Evolutionary conservation across 148 eudicot genomes (phyloP).

Genomic region (Euryodendron excelsum): DNA sequence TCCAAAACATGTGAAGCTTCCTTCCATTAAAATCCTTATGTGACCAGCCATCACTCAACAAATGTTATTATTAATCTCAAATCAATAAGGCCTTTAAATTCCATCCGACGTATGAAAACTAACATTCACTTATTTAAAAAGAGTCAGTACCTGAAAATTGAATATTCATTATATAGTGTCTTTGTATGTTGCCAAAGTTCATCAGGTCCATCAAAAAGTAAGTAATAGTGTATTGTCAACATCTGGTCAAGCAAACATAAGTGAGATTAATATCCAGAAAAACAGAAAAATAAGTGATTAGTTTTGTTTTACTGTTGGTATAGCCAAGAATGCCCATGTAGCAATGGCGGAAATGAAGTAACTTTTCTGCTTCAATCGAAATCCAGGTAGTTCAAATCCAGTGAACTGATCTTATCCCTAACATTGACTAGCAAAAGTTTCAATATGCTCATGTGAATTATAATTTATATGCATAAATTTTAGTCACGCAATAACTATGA

Average conservation of each 20-base stretch:
- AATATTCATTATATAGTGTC: slow-evolving; percentile 57
- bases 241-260: slow-evolving; percentile 52
- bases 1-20: background rate
- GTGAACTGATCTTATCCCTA: background rate
- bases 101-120: background rate
- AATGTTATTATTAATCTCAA: background rate
- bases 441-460: background rate
- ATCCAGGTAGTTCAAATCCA: background rate
- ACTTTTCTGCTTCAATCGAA: too few species aligned
- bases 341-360: background rate
- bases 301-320: background rate
- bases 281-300: background rate
- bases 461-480: background rate
- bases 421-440: background rate
- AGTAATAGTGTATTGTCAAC: slow-evolving; percentile 87
- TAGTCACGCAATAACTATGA: too few species aligned
- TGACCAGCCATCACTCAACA: background rate
- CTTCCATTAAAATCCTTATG: background rate
- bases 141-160: slow-evolving; percentile 63
- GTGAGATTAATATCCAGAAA: background rate
- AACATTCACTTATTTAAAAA: background rate
- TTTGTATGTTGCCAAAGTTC: slow-evolving; percentile 75
- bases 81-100: background rate
- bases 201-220: slow-evolving; percentile 84
- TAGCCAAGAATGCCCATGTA: background rate